A percentile compares a stretch with the other conserved stretches of the same genome.
Evolutionary conservation across 345 rosid genomes (phyloP).

Genomic region (Bretschneidera sinensis): DNA sequence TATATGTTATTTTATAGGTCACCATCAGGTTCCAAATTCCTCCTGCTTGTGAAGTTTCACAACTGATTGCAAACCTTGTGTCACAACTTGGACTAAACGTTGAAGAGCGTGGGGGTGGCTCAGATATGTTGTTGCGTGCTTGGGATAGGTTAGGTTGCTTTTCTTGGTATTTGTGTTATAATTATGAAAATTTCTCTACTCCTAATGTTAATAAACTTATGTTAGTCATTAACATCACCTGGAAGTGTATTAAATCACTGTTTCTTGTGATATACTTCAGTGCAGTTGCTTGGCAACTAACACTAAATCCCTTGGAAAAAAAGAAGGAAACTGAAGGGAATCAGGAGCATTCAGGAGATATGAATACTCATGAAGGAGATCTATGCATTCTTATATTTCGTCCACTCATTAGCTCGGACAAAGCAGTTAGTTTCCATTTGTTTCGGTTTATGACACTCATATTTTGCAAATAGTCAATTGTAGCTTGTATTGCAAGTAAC

Average conservation of each 20-base stretch:
- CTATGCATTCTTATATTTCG: constrained; percentile 74
- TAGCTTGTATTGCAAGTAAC: background rate
- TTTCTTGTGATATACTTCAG: constrained; percentile 36
- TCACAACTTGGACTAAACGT: constrained; percentile 67
- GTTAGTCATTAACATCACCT: no score
- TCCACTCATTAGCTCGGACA: constrained; percentile 70
- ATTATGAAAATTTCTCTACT: background rate
- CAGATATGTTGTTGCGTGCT: constrained; percentile 76
- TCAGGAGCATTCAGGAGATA: constrained; percentile 23
- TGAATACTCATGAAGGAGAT: constrained; percentile 36
- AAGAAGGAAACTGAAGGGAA: constrained; percentile 33
- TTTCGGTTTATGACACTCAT: constrained; percentile 2
- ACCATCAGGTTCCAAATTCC: constrained; percentile 82
- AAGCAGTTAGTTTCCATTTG: constrained; percentile 45
- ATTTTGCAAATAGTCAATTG: no score
- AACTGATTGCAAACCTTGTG: constrained; percentile 74
- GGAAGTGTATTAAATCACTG: background rate
- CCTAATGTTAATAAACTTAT: background rate
- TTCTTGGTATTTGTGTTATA: background rate
- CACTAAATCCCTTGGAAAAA: constrained; percentile 48
- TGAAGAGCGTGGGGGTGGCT: constrained; percentile 67
- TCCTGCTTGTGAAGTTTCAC: constrained; percentile 63
- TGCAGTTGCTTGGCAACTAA: constrained; percentile 90
- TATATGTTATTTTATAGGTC: constrained; percentile 39
- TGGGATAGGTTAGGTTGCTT: constrained; percentile 74